Conservation (phyloP, 2,329 filamentous ascomycete genomes). For the Mycosphaerella sp. region DNA sequence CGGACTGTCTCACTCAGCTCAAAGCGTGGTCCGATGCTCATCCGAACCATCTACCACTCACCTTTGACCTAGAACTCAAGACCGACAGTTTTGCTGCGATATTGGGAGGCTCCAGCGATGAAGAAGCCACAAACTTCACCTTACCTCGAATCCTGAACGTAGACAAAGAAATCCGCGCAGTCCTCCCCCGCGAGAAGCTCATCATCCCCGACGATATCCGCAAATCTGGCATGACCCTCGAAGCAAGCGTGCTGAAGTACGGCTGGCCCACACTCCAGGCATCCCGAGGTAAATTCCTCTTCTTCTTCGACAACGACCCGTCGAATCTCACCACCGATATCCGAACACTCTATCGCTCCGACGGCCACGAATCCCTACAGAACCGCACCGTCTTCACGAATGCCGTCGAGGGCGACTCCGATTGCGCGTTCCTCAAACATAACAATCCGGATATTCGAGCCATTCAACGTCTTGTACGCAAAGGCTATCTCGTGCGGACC, state of each 20-base stretch:
- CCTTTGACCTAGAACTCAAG: conserved; percentile 48
- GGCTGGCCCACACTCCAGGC: conserved; percentile 47
- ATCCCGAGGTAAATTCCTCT: conserved; percentile 43
- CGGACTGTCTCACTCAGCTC: conserved; percentile 40
- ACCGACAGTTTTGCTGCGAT: conserved; percentile 34
- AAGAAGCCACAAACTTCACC: conserved; percentile 41
- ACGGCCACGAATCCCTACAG: conserved; percentile 36
- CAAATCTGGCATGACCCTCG: conserved; percentile 38
- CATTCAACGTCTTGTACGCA: conserved; percentile 42
- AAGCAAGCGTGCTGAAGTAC: conserved; percentile 40
- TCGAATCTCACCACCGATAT: conserved; percentile 30
- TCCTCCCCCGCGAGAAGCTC: conserved; percentile 38
- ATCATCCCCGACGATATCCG: conserved; percentile 46
- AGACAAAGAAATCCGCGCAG: conserved; percentile 44
- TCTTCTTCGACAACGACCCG: conserved; percentile 48
- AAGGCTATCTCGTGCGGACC: conserved; percentile 47
- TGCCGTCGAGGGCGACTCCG: conserved; percentile 39
- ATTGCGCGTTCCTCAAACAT: conserved; percentile 47
- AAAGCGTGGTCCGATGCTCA: conserved; percentile 43
- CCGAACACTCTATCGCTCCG: conserved; percentile 37
- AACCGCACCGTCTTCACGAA: conserved; percentile 47
- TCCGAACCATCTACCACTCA: conserved; percentile 42
- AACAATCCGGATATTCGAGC: conserved; percentile 41
- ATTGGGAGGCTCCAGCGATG: conserved; percentile 35
- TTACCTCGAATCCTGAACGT: conserved; percentile 39